Base-by-base conservation (phyloP, 192 early-diverging fungal species). In the Coemansia sp. region DNA sequence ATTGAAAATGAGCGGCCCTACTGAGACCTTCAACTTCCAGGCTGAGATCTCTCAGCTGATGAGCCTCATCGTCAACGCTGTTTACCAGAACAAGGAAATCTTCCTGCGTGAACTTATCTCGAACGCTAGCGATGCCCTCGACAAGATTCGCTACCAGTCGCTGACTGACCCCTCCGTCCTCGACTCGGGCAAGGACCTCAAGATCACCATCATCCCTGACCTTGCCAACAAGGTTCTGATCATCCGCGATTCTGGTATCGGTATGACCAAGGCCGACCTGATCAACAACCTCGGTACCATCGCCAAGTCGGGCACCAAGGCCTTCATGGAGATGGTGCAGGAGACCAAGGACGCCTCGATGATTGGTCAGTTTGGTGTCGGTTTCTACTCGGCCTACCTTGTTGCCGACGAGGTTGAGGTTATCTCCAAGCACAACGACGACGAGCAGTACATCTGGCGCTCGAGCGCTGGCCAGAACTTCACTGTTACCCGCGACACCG, bases 321-420 rank as follows among this genome's bases (percentile, higher is more conserved):
- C 94, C 57, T 98, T 98, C 87, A 99, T 99, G 97, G 97, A 99
- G 89, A 95, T 93, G 68, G 90, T 98, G 63, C 89, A 92, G 75
- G 88, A 91, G 65, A 95, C 95, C 83, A 97, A 95, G 71, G 96
- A 97, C 87, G 98, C 97, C 68, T 97, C 95, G 85, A 97, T 99
- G 95, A 98, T 99, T 86, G 98, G 97, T 83, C 97, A 98, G 86
- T 99, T 99, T 83, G 98, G 98, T 95, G 98, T 99, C 66, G 98
- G 98, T 89, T 98, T 99, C 95, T 99, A 98, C 93, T 97, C 97
- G 71, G 97, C 97, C 66, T 99, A 97, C 92, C 89, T 99, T 71
- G 95, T 98, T 73, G 97, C 95, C 74, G 98, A 99, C 86, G 92
- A 92, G 86, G 98, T 99, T 49, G 81, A 79, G 92, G 93, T 74